Evolutionary conservation across 768 basidiomycete species (phyloP), one percentile per base, ranked within the genome.

Genomic region (Dioszegia crocea): DNA sequence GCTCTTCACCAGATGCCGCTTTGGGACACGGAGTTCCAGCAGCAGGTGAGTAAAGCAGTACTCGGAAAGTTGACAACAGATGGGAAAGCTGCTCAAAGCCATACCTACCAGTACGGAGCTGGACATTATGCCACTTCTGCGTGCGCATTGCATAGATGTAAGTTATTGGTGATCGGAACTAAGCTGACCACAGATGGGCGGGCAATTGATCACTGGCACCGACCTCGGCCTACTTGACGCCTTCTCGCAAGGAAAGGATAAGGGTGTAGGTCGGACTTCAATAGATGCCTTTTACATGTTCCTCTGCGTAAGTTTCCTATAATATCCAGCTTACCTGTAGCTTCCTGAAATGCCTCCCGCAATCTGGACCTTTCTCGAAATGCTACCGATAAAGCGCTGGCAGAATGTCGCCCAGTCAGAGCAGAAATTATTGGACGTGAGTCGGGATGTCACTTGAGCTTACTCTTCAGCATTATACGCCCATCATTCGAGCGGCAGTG

Each of bases 51-150:
- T 16, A 6, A 33, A 33, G 33, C 33, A 6, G 33, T 14, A 33
- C 8, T 6, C 33, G n/a, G n/a, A n/a, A n/a, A n/a, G 33, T 14
- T 33, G 33, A 33, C 14, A 33, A 6, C 33, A 33, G 33, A 14
- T 33, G 14, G 33, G 33, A 14, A 14, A 33, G 6, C 33, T 33
- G 8, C 14, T 33, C 8, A 33, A 6, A 6, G 33, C 14, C 33
- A 6, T 33, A 14, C 33, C 33, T 6, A 33, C 33, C 33, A 14
- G 33, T 33, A 33, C 33, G 14, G 29, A 19, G 3, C n/a, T 47
- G 23, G 56, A 57, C 30, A 39, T 57, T 16, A 41, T 47, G n/a
- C 24, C 56, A 4, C 27, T 57, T n/a, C 11, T 27, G 30, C n/a
- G 40, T 4, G 24, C 27, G 4, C n/a, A 29, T 17, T 33, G 24